Base-by-base conservation (phyloP, 1,139 yeast genomes). In the Tardiomyces blankii region DNA sequence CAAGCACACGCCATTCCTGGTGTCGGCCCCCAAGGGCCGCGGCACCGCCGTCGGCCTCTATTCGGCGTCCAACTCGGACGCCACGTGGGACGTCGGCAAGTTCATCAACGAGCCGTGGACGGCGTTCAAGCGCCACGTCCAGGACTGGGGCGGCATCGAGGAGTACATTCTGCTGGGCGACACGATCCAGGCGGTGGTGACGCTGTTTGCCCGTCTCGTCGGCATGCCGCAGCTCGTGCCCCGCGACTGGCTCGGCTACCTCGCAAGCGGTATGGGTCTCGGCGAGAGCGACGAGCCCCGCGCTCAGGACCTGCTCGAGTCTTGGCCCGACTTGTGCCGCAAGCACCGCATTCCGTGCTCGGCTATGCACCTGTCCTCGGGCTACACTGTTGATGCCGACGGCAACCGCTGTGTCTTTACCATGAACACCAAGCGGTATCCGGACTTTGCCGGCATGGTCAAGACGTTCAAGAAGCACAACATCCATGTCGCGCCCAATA, bases 111-210 rank as follows among this genome's bases (percentile, higher is more conserved):
- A 32, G 18, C 39, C 43, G 12, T 45, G 47, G 47, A 35, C 38
- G 3, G 19, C 33, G 18, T 45, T 42, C 23, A 45, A 35, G 43
- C 25, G 39, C 6, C 39, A 38, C 39, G 4, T 38, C 7, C 45
- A 42, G 35, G 47, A 45, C 32, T 42, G 30, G 18, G 47, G 47
- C 11, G 47, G 47, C 18, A 16, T 45, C 33, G 47, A 45, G 32
- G 43, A 45, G 35, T 45, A 23, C 38, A 18, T 42, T 18, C 8
- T 45, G 8, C 8, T 38, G 13, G 45, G 42, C 9, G 32, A 38
- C 23, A 6, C 39, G 7, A n/a, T 42, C 2, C 38, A 38, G 16
- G 40, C 19, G 14, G 21, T 45, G 2, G 44, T 45, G 18, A n/a
- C 27, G 12, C 21, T 12, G 12, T 45, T 25, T 38, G 42, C 40